Evolutionary conservation across 1,284 basidiomycete species (phyloP).

Genomic region (Trametes hirsuta): DNA sequence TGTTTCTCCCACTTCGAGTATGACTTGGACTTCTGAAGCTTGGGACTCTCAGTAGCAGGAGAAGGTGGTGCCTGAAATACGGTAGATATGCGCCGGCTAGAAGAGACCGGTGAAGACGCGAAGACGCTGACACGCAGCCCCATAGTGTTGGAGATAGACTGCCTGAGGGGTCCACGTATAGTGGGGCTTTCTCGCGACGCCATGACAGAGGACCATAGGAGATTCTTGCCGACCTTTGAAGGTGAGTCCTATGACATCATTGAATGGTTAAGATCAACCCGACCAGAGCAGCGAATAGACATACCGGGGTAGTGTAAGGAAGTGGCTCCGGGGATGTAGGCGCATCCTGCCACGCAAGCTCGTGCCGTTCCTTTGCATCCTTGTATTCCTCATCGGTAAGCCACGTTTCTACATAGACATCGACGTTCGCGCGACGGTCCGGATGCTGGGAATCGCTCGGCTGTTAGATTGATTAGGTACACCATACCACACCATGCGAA

Average conservation of each 20-base stretch:
- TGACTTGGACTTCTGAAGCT: constrained; percentile 48
- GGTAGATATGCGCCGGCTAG: constrained; percentile 44
- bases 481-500: not conserved
- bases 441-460: constrained; percentile 78
- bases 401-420: constrained; percentile 77
- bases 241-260: constrained; percentile 36
- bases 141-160: constrained; percentile 47
- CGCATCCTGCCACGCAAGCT: constrained; percentile 69
- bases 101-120: constrained; percentile 32
- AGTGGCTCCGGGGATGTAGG: constrained; percentile 40
- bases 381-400: constrained; percentile 73
- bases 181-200: constrained; percentile 34
- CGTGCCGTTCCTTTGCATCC: constrained; percentile 59
- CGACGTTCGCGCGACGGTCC: constrained; percentile 64
- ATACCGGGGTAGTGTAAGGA: constrained; percentile 37
- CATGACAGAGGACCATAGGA: constrained; percentile 49
- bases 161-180: constrained; percentile 41
- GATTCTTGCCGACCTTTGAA: constrained; percentile 45
- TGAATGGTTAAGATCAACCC: constrained; percentile 10
- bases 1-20: constrained; percentile 85
- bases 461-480: constrained; percentile 39
- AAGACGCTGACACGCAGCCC: constrained; percentile 45
- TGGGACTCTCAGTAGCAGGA: constrained; percentile 53
- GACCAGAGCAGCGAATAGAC: not conserved
- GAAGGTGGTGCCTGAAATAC: constrained; percentile 36